A percentile compares a stretch with the other conserved stretches of the same genome.
Evolutionary conservation across 1,139 yeast genomes (phyloP).

Genomic region (Groenewaldozyma sp.): DNA sequence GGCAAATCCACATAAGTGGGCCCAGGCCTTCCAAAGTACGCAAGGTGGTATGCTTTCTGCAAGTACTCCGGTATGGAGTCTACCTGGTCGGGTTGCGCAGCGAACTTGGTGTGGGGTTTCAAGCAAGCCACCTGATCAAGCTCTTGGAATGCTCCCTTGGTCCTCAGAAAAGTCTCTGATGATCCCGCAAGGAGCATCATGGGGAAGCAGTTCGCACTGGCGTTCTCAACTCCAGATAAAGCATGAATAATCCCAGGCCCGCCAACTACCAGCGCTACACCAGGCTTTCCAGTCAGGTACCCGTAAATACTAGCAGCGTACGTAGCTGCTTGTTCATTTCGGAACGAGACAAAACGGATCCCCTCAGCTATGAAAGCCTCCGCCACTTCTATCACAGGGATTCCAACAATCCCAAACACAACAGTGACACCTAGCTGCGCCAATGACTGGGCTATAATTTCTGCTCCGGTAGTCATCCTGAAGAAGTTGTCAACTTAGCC

Average conservation of each 20-base stretch:
- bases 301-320: conserved; percentile 65
- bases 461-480: conserved; percentile 36
- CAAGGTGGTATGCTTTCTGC: conserved; percentile 41
- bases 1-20: conserved; percentile 55
- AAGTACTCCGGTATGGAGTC: conserved; percentile 34
- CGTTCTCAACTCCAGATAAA: conserved; percentile 52
- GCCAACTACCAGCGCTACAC: conserved; percentile 57
- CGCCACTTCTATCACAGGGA: conserved; percentile 54
- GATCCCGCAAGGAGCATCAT: conserved; percentile 54
- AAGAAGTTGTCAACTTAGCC: no score
- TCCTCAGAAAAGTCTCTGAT: conserved; percentile 37
- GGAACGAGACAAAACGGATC: conserved; percentile 45
- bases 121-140: conserved; percentile 48
- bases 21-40: conserved; percentile 47
- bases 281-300: conserved; percentile 51
- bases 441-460: conserved; percentile 39
- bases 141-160: conserved; percentile 60
- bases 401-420: conserved; percentile 60
- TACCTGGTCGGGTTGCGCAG: conserved; percentile 36
- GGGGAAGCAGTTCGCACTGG: conserved; percentile 52
- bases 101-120: conserved; percentile 39
- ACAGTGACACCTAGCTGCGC: conserved; percentile 41
- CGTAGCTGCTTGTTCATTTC: conserved; percentile 63
- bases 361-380: conserved; percentile 46
- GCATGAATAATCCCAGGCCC: conserved; percentile 65